phyloP scores from a whole-genome alignment of 148 eudicot species.

The Heliosperma pusillum region DNA sequence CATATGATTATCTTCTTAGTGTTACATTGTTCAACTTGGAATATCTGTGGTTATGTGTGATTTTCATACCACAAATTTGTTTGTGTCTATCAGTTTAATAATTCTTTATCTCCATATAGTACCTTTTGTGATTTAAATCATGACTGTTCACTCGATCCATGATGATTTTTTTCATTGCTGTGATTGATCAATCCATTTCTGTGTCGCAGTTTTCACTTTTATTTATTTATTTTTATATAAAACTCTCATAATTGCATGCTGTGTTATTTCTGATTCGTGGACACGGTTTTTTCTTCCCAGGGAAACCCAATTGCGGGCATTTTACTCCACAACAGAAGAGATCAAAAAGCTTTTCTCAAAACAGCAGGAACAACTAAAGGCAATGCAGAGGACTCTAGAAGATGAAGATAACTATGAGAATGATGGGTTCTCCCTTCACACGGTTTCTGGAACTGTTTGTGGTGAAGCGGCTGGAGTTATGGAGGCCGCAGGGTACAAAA shows the following conservation, averaged over 20 bases:
- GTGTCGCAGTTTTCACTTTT: not conserved
- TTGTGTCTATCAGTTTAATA: not conserved
- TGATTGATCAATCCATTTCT: not conserved
- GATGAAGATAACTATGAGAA: conserved; percentile 83
- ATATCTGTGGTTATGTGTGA: not conserved
- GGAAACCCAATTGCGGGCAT: conserved; percentile 92
- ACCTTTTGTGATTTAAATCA: not conserved
- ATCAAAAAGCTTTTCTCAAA: conserved; percentile 63
- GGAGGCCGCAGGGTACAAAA: conserved; percentile 37
- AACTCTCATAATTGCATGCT: not conserved
- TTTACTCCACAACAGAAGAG: conserved; percentile 94
- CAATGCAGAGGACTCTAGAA: conserved; percentile 92
- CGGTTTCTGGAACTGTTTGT: conserved; percentile 22
- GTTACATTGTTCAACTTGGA: not conserved
- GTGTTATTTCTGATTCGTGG: conserved; percentile 11
- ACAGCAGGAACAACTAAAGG: conserved; percentile 91
- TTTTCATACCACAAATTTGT: not conserved
- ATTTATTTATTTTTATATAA: not conserved
- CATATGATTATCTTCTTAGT: not conserved
- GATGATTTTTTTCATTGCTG: no score
- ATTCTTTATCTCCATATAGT: not conserved
- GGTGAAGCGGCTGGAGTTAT: conserved; percentile 24
- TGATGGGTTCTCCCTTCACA: conserved; percentile 47
- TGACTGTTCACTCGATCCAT: not conserved
- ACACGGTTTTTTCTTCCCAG: conserved; percentile 35